Base-by-base conservation (phyloP, 495 filamentous ascomycete species). In the Hypoxylon lienhwacheense region DNA sequence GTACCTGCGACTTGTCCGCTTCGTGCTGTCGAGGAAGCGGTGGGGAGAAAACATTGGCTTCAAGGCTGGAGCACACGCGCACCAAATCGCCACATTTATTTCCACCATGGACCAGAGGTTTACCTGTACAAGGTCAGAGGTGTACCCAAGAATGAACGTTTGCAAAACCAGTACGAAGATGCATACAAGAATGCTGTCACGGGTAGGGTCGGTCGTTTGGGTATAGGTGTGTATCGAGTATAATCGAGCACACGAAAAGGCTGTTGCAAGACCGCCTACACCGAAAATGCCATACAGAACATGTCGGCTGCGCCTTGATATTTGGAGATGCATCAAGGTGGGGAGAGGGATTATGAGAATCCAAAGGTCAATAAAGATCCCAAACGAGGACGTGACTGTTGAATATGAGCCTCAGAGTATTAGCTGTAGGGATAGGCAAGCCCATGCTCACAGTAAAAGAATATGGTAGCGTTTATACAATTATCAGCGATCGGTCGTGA, bases 331-430 rank as follows among this genome's bases (percentile, higher is more conserved):
- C 47, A 66, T 67, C 2, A 82, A 66, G 0, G 74, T 76, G 4
- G 66, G 68, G 22, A 82, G 55, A 4, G 80, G 81, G 1, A 82
- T 71, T 1, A 65, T 19, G 31, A 83, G 51, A 47, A 83, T 77
- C 67, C 75, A 74, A 24, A 79, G 62, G 53, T 82, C 81, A 10
- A 73, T 70, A 10, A 78, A 11, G 41, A 82, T 79, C 54, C 80
- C 80, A 50, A 77, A 71, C 4, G 64, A 59, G 7, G 77, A 76
- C 1, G 77, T 81, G 19, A 68, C 79, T 67, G 14, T 0, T 2
- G 15, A 12, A n/a, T 4, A 24, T 59, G 3, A 59, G 50, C 31
- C 25, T 17, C 12, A n/a, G n/a, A n/a, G n/a, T n/a, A n/a, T n/a
- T n/a, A n/a, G n/a, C n/a, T n/a, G n/a, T n/a, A n/a, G n/a, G n/a